Evolutionary conservation across 768 basidiomycete species (phyloP).

Genomic region (Suillus variegatus): DNA sequence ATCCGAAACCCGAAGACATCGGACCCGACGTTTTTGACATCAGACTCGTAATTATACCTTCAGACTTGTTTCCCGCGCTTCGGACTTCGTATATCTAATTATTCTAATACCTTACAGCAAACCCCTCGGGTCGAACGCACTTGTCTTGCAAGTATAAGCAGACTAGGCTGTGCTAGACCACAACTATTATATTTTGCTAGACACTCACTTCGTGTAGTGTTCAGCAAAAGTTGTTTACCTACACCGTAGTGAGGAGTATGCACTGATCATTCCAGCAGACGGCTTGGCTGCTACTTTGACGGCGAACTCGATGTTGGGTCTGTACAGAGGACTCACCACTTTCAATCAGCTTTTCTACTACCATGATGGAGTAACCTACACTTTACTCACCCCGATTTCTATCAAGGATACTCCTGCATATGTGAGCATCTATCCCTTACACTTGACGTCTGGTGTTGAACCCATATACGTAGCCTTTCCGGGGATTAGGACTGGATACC

Average conservation of each 20-base stretch:
- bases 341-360: conserved; percentile 59
- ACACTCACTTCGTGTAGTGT: too few species aligned
- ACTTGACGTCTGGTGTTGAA: conserved; percentile 5
- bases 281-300: conserved; percentile 37
- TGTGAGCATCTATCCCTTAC: conserved; percentile 37
- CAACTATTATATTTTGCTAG: too few species aligned
- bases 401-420: conserved; percentile 52
- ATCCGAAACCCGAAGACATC: too few species aligned
- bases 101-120: too few species aligned
- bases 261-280: conserved; percentile 38
- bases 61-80: too few species aligned
- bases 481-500: conserved; percentile 49
- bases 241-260: conserved; percentile 51
- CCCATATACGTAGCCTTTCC: conserved; percentile 28
- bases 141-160: too few species aligned
- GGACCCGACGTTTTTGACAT: too few species aligned
- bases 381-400: conserved; percentile 37
- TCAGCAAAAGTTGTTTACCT: too few species aligned
- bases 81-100: too few species aligned
- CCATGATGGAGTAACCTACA: conserved; percentile 34
- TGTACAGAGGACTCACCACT: conserved; percentile 55
- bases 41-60: too few species aligned
- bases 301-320: conserved; percentile 50
- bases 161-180: too few species aligned
- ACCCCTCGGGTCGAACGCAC: too few species aligned